Percentiles rank a stretch among this genome's conserved stretches.
phyloP scores from a whole-genome alignment of 192 early-diverging fungal species.

The Coemansia sp. region DNA sequence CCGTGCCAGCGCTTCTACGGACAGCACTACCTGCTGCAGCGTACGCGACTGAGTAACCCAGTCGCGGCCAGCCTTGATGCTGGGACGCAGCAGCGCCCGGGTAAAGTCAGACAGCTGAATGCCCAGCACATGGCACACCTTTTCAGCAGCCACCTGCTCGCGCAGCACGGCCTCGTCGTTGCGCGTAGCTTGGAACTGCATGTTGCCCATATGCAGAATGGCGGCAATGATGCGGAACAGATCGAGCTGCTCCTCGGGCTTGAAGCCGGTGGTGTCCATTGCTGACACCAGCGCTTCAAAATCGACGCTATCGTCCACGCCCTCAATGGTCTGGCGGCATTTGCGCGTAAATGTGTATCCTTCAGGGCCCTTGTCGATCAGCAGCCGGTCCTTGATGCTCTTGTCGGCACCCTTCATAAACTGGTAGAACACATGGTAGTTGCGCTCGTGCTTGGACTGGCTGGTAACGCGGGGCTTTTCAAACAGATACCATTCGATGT shows the following conservation, averaged over 20 bases:
- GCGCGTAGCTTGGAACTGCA: slow-evolving; percentile 71
- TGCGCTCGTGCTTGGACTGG: slow-evolving; percentile 88
- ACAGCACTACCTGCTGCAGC: slow-evolving; percentile 79
- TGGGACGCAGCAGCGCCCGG: slow-evolving; percentile 80
- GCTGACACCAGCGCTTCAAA: slow-evolving; percentile 72
- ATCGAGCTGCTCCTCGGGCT: slow-evolving; percentile 70
- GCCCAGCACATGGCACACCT: slow-evolving; percentile 92
- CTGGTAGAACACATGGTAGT: slow-evolving; percentile 99
- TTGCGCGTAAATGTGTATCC: slow-evolving; percentile 83
- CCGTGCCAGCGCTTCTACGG: slow-evolving; percentile 87
- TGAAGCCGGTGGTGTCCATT: slow-evolving; percentile 80
- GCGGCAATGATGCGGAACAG: slow-evolving; percentile 82
- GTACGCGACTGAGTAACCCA: slow-evolving; percentile 93
- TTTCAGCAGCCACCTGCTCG: slow-evolving; percentile 72
- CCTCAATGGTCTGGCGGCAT: slow-evolving; percentile 85
- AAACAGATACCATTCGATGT: slow-evolving; percentile 95
- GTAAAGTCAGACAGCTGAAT: slow-evolving; percentile 85
- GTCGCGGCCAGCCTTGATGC: slow-evolving; percentile 91
- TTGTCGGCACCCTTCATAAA: slow-evolving; percentile 81
- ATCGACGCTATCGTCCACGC: slow-evolving; percentile 86
- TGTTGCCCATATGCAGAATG: slow-evolving; percentile 92
- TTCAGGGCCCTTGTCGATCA: slow-evolving; percentile 70
- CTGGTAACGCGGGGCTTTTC: slow-evolving; percentile 96
- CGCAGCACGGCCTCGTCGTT: slow-evolving; percentile 85
- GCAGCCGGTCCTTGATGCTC: slow-evolving; percentile 70